Percentiles rank a stretch among this genome's conserved stretches.
phyloP scores from a whole-genome alignment of 192 early-diverging fungal genomes.

The Bifiguratus adelaidae region DNA sequence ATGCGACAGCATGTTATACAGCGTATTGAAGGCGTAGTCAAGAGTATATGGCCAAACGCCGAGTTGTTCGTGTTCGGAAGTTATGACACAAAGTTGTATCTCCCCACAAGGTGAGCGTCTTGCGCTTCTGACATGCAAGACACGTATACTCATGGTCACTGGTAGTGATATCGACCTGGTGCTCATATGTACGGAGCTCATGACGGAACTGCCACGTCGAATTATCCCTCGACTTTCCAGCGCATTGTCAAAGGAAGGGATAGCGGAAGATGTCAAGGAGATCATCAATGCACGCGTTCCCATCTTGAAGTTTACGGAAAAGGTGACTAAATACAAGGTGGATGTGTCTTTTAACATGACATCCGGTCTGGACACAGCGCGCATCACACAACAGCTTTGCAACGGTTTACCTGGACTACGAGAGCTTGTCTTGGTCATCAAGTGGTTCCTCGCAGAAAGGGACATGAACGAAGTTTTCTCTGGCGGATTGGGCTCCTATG shows the following conservation, averaged over 20 bases:
- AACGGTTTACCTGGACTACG: constrained; percentile 46
- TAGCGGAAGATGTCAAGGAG: constrained; percentile 35
- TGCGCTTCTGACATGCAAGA: background rate
- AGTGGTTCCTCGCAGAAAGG: constrained; percentile 71
- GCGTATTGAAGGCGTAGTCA: constrained; percentile 40
- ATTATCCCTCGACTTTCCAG: constrained; percentile 28
- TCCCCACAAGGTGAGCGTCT: constrained; percentile 70
- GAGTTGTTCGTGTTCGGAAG: constrained; percentile 71
- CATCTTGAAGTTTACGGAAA: constrained; percentile 82
- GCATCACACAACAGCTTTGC: constrained; percentile 42
- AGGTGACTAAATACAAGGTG: constrained; percentile 58
- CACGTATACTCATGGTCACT: background rate
- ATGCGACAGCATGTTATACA: constrained; percentile 64
- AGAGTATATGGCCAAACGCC: constrained; percentile 26
- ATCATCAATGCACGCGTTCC: constrained; percentile 77
- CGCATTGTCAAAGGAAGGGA: constrained; percentile 26
- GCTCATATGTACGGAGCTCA: constrained; percentile 1
- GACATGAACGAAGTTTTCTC: constrained; percentile 77
- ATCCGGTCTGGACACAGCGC: constrained; percentile 48
- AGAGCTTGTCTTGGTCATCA: constrained; percentile 69
- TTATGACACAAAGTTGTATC: constrained; percentile 77
- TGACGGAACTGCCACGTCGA: no score
- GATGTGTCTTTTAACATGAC: constrained; percentile 80
- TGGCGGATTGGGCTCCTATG: constrained; percentile 85
- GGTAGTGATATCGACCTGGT: constrained; percentile 31